Evolutionary conservation across 148 eudicot species (phyloP).

Genomic region (Salicornia ramosissima): DNA sequence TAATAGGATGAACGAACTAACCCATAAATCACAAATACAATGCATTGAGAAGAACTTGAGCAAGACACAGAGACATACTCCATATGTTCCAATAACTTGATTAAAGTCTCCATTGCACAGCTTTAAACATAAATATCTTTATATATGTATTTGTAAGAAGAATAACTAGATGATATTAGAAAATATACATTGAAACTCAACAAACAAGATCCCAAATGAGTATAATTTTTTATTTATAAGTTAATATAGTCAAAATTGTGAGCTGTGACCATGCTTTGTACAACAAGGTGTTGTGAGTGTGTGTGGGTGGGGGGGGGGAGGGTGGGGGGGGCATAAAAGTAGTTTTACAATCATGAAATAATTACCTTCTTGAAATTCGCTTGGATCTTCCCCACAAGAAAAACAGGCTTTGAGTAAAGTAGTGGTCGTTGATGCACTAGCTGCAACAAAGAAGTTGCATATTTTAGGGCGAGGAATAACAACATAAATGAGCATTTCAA

Average conservation of each 20-base stretch:
- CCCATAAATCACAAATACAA: background rate
- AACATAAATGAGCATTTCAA: background rate
- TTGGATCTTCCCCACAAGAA: constrained; percentile 85
- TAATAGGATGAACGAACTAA: background rate
- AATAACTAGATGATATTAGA: no score
- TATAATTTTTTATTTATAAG: no score
- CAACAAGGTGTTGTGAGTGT: no score
- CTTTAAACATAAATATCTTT: no score
- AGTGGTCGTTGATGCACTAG: constrained; percentile 54
- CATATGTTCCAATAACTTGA: no score
- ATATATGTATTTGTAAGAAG: no score
- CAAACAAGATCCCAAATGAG: no score
- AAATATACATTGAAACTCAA: no score
- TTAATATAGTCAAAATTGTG: no score
- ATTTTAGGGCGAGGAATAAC: background rate
- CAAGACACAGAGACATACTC: background rate
- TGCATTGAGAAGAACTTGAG: background rate
- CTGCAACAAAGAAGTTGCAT: constrained; percentile 29
- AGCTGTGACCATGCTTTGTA: no score
- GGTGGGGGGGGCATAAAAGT: background rate
- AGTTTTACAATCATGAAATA: background rate
- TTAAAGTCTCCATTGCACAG: no score
- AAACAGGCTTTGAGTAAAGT: constrained; percentile 62
- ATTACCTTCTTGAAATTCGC: constrained; percentile 70
- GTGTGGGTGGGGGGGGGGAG: no score